Evolutionary conservation across 768 basidiomycete genomes (phyloP), one percentile per base, ranked within the genome.

Genomic region (Trametes cubensis): DNA sequence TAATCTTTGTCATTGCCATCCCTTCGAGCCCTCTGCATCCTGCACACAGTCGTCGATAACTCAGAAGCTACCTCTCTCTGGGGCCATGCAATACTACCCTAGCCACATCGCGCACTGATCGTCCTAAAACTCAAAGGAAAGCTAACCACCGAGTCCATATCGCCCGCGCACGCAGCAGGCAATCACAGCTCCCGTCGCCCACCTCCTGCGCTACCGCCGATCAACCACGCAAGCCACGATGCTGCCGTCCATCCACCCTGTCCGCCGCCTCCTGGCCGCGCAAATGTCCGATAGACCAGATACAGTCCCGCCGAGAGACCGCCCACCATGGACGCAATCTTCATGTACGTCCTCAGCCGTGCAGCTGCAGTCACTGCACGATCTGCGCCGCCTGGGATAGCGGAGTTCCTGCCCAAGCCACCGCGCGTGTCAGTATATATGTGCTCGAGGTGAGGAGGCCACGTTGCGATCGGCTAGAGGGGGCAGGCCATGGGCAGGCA

Each of bases 381-480:
- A 64, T 93, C 90, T 60, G 82, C 82, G n/a, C 92, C 92, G 39
- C 93, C 93, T 61, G 92, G 93, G 38, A 68, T 66, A 56, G 65
- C 62, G 66, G 71, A 72, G 58, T 70, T 69, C 38, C 72, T 72
- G 61, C 34, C 34, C 52, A 38, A 39, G 28, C 56, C 52, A 39
- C 47, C 41, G 59, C 20, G 44, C 23, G 50, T 13, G 62, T 68
- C 63, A 68, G 49, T 44, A 55, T 38, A n/a, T n/a, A 39, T 20
- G 54, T 34, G 57, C 41, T 14, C 28, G 54, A 49, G 11, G 44
- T 47, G 51, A 59, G 41, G 42, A 60, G 13, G 56, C 30, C 62
- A 58, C 61, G 64, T 38, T 40, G 25, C 58, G 46, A 62, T 55
- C 55, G 45, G 18, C 54, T 39, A 50, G 30, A 21, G 25, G 38